Conservation (phyloP, 371 early-diverging fungal species). For the Sporodiniella umbellata region DNA sequence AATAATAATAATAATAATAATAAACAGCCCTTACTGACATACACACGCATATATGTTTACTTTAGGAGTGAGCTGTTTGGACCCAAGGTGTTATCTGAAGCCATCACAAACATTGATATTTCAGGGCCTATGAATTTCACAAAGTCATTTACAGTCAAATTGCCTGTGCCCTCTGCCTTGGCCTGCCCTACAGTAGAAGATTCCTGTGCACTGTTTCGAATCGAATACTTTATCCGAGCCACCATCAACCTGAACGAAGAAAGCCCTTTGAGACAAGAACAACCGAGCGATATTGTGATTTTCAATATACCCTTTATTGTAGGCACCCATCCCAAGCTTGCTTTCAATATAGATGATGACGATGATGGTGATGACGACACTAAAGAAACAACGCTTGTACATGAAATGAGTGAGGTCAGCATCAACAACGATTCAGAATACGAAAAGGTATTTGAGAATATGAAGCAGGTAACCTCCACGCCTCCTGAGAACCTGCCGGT, state of each 20-base stretch:
- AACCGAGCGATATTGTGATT: conserved; percentile 13
- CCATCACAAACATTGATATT: conserved; percentile 20
- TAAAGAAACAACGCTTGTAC: not conserved
- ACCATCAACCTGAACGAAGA: conserved; percentile 33
- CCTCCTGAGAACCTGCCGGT: no score
- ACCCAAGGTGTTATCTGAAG: conserved; percentile 3
- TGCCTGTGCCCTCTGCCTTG: conserved; percentile 27
- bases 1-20: no score
- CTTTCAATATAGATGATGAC: conserved; percentile 36
- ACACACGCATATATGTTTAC: not conserved
- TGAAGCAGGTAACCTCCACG: no score
- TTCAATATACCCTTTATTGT: conserved; percentile 32
- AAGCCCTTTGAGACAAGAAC: conserved; percentile 9
- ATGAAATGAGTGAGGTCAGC: no score
- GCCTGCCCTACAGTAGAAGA: conserved; percentile 15
- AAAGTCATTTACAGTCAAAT: conserved; percentile 16
- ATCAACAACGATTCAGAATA: not conserved
- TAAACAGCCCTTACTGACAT: no score
- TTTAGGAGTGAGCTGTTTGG: conserved; percentile 16
- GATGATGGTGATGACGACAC: conserved; percentile 10
- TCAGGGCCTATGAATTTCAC: conserved; percentile 14
- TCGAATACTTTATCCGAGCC: conserved; percentile 35
- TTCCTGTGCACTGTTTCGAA: conserved; percentile 14
- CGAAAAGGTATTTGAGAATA: not conserved
- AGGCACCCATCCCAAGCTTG: conserved; percentile 37